Evolutionary conservation across 1,284 basidiomycete genomes (phyloP).

Genomic region (Ganoderma meredithae): DNA sequence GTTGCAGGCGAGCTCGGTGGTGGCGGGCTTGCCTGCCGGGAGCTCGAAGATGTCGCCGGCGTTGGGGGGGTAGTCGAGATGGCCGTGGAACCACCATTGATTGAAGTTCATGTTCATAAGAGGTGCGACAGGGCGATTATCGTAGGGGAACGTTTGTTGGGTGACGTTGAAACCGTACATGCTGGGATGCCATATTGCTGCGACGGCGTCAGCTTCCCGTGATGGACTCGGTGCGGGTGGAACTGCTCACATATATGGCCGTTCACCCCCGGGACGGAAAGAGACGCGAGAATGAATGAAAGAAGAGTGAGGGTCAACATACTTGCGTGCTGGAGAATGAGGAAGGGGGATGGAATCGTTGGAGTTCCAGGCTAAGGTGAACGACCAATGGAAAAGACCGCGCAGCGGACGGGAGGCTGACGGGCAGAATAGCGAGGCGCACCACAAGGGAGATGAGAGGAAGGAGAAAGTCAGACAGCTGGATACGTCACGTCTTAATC

Average conservation of each 20-base stretch:
- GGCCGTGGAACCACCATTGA: constrained; percentile 76
- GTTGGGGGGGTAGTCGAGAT: constrained; percentile 63
- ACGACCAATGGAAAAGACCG: neutral
- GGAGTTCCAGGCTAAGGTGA: constrained; percentile 25
- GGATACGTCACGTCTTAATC: neutral
- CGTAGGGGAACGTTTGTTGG: constrained; percentile 53
- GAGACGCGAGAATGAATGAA: constrained; percentile 6
- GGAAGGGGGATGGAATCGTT: neutral
- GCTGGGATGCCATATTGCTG: constrained; percentile 42
- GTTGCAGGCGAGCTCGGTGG: constrained; percentile 62
- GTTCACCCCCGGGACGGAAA: neutral
- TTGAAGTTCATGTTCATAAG: constrained; percentile 58
- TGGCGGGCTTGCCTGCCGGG: constrained; percentile 57
- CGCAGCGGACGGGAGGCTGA: constrained; percentile 1
- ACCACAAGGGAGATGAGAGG: neutral
- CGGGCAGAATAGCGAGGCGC: neutral
- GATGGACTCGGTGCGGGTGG: too few species aligned
- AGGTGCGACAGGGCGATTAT: constrained; percentile 63
- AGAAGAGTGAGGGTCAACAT: constrained; percentile 15
- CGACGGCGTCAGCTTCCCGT: neutral
- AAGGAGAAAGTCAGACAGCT: too few species aligned
- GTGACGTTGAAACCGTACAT: constrained; percentile 65
- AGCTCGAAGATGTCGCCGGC: constrained; percentile 62
- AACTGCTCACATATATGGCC: neutral
- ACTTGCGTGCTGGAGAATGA: neutral